These are phyloP conservation scores for Ballota nigra DNA, from an alignment of 257 asterid genomes.

Conservation along the genomic window DNA sequence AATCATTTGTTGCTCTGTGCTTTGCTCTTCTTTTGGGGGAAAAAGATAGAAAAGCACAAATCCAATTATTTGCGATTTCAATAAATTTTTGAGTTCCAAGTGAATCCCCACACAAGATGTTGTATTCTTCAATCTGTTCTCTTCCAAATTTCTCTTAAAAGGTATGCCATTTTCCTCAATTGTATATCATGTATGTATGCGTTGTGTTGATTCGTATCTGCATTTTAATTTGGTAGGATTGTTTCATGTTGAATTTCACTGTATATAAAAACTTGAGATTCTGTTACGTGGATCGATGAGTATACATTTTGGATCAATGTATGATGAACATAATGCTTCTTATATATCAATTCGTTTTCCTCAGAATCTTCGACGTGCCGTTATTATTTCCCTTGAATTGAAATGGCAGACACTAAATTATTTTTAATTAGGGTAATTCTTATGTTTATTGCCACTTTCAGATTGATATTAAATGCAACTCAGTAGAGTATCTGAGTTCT, in stretches of 20 bases:
- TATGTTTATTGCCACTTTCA: conserved; percentile 2
- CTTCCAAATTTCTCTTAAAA: conserved; percentile 12
- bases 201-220: conserved; percentile 18
- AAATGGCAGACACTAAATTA: background rate
- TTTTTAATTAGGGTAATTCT: background rate
- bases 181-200: background rate
- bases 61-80: background rate
- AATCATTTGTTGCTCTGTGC: conserved; percentile 26
- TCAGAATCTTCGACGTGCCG: background rate
- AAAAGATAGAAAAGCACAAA: conserved; percentile 14
- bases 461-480: conserved; percentile 8
- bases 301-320: conserved; percentile 28
- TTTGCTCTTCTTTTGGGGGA: conserved; percentile 22
- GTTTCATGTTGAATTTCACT: conserved; percentile 4
- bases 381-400: background rate
- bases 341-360: conserved; percentile 1
- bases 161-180: conserved; percentile 21
- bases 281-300: conserved; percentile 20
- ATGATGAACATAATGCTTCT: conserved; percentile 18
- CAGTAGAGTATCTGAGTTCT: conserved; percentile 7
- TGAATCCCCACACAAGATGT: conserved; percentile 27
- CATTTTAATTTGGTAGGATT: conserved; percentile 3
- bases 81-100: conserved; percentile 15
- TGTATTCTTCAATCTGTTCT: background rate
- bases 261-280: conserved; percentile 2